phyloP scores from a whole-genome alignment of 2,329 filamentous ascomycete genomes.

The Neopestalotiopsis rosae region DNA sequence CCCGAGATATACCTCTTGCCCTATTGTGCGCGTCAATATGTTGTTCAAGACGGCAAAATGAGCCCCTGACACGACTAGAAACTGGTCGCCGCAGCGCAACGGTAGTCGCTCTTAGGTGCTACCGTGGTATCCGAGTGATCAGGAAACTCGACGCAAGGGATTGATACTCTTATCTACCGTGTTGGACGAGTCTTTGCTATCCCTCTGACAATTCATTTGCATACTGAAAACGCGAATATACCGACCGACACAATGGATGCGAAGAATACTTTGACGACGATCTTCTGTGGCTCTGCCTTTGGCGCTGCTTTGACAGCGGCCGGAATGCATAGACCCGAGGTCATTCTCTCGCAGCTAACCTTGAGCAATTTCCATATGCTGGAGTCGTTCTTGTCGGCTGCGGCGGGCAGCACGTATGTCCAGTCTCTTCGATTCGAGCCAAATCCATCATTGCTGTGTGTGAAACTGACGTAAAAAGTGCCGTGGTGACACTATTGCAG shows the following conservation, averaged over 20 bases:
- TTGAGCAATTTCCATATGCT: slow-evolving; percentile 70
- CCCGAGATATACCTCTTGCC: slow-evolving; percentile 6
- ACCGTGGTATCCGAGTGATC: neutral
- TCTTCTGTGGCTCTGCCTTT: slow-evolving; percentile 61
- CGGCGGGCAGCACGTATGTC: slow-evolving; percentile 65
- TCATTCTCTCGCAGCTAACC: slow-evolving; percentile 66
- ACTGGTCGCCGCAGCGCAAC: neutral
- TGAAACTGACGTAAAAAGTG: slow-evolving; percentile 1
- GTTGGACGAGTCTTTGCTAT: neutral
- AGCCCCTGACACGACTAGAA: neutral
- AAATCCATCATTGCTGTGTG: slow-evolving; percentile 32
- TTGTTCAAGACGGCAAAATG: neutral
- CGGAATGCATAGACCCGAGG: slow-evolving; percentile 63
- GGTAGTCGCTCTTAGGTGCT: neutral
- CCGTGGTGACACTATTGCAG: slow-evolving; percentile 44
- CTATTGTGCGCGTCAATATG: neutral
- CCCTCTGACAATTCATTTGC: neutral
- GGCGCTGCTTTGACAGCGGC: slow-evolving; percentile 65
- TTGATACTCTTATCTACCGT: neutral
- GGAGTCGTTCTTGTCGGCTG: slow-evolving; percentile 67
- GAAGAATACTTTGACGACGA: neutral
- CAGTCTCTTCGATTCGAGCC: slow-evolving; percentile 35
- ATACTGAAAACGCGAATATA: neutral
- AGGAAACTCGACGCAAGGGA: neutral
- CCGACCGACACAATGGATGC: neutral